phyloP scores from a whole-genome alignment of 805 yeast genomes.

The Metschnikowia shivogae region DNA sequence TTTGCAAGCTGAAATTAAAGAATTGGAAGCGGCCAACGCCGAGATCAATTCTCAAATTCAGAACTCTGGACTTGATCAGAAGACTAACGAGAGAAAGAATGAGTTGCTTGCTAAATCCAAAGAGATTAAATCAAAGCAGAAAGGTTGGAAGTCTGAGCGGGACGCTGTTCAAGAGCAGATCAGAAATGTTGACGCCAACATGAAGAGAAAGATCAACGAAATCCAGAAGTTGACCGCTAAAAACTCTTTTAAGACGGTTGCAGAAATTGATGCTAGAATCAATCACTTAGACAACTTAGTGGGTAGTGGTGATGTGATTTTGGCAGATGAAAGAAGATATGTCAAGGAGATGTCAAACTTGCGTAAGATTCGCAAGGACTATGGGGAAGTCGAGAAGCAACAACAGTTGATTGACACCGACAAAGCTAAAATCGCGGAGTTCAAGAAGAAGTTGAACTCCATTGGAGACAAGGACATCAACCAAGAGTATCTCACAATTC shows the following conservation, averaged over 20 bases:
- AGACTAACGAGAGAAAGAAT: constrained; percentile 28
- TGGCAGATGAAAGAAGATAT: constrained; percentile 85
- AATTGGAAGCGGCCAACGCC: constrained; percentile 51
- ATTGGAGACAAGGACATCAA: constrained; percentile 63
- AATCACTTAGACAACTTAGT: constrained; percentile 65
- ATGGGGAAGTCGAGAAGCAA: constrained; percentile 63
- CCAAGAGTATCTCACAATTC: constrained; percentile 62
- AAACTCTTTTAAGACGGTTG: constrained; percentile 60
- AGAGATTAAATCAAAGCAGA: constrained; percentile 43
- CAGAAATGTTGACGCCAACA: constrained; percentile 59
- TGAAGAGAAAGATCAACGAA: constrained; percentile 74
- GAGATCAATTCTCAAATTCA: constrained; percentile 54
- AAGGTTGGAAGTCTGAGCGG: constrained; percentile 45
- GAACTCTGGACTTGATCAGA: constrained; percentile 30
- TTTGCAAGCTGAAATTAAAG: constrained; percentile 58
- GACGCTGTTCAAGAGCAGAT: constrained; percentile 64
- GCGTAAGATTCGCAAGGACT: constrained; percentile 77
- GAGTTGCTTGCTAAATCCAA: constrained; percentile 35
- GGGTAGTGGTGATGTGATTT: constrained; percentile 72
- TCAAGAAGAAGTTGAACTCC: constrained; percentile 62
- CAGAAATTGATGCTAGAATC: constrained; percentile 67
- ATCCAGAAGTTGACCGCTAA: constrained; percentile 69
- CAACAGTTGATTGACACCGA: constrained; percentile 79
- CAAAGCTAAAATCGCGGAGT: constrained; percentile 66
- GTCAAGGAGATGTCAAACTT: constrained; percentile 82